phyloP scores from a whole-genome alignment of 441 rosid species.

The Eutrema salsugineum region DNA sequence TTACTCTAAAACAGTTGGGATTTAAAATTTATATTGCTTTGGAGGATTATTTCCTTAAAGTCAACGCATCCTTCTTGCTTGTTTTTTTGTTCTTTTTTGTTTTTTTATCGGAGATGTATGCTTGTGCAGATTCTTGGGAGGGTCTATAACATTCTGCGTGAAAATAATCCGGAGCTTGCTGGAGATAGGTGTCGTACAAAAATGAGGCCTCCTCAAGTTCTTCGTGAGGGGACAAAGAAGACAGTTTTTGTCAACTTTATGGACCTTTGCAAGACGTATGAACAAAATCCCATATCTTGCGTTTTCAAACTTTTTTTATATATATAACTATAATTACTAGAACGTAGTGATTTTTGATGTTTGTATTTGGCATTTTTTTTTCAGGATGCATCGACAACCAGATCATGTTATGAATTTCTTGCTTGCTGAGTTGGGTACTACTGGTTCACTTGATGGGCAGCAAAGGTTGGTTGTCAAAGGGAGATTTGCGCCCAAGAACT shows the following conservation, averaged over 20 bases:
- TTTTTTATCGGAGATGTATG: neutral
- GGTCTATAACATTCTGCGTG: conserved; percentile 73
- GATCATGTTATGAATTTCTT: conserved; percentile 74
- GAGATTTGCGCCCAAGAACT: conserved; percentile 65
- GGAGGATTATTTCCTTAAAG: neutral
- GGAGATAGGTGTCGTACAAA: conserved; percentile 73
- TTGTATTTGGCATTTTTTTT: neutral
- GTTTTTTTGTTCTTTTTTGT: neutral
- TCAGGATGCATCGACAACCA: conserved; percentile 77
- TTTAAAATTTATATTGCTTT: neutral
- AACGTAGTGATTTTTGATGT: neutral
- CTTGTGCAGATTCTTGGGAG: conserved; percentile 60
- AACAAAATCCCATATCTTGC: neutral
- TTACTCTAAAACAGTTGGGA: neutral
- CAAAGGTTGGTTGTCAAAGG: conserved; percentile 74
- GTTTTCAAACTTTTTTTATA: neutral
- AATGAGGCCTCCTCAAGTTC: conserved; percentile 77
- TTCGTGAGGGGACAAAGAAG: conserved; percentile 83
- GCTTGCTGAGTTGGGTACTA: conserved; percentile 62
- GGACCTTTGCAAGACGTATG: conserved; percentile 84
- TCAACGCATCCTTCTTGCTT: neutral
- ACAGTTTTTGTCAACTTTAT: conserved; percentile 74
- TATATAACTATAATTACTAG: neutral
- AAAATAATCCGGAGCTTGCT: conserved; percentile 70
- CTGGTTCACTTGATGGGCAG: conserved; percentile 68